Base-by-base conservation (phyloP, 2,329 filamentous ascomycete genomes). In the Arthroderma sp. region DNA sequence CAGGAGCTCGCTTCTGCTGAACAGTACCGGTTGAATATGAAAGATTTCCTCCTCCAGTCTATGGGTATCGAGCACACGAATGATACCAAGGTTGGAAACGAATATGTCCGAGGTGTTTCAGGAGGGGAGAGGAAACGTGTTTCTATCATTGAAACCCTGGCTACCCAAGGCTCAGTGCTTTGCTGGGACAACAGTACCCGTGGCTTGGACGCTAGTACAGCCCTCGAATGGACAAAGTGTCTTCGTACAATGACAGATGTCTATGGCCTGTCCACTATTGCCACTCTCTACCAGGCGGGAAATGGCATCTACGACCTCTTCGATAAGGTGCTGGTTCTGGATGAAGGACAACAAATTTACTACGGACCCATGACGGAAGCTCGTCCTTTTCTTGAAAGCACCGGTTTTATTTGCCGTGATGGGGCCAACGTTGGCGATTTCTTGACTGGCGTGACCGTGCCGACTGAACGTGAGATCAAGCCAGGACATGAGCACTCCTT, bases 71-170 rank as follows among this genome's bases (percentile, higher is more conserved):
- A 86, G 61, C 86, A 94, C 61, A 93, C 85, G 0, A 74, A 78
- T 42, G 75, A 86, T 58, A 94, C 87, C 0, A 78, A 88, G 30
- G 85, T 94, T 15, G 88, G 88, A 5, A 82, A 91, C 50, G 75
- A 78, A 1, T 86, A 88, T 50, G 74, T 91, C 15, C 79, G 84
- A 41, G 86, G 86, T 59, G 73, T 93, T 0, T 85, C 79, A 38
- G 86, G 83, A 50, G 84, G 81, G 45, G 84, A 89, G 64, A 71
- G 81, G 44, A 86, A 86, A 66, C 79, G 83, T 50, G 83, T 88
- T 5, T 83, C 80, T n/a, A 88, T 91, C 48, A 83, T 83, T 1
- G 85, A 91, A 60, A 84, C 83, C 67, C 82, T 88, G 74, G 72
- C 84, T 42, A 85, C 81, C 3, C 78, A 78, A 46, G 81, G 78